Evolutionary conservation across 257 asterid genomes (phyloP).

Genomic region (Jasminum sambac): DNA sequence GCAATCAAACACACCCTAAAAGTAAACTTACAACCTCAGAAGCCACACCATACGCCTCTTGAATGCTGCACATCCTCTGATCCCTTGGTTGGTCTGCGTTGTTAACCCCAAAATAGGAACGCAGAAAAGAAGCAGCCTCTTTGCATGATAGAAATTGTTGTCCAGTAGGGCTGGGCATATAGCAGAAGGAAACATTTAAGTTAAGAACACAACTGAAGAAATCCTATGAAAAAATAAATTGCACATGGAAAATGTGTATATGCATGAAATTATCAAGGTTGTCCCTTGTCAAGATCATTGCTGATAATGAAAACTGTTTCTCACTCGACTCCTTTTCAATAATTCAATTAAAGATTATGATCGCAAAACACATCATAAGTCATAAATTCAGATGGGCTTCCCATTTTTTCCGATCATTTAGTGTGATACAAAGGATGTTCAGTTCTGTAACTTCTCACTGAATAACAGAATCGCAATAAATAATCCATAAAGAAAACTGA

Average conservation of each 20-base stretch:
- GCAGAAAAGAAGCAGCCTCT: constrained; percentile 80
- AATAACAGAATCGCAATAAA: neutral
- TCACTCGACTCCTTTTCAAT: constrained; percentile 13
- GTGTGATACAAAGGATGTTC: constrained; percentile 11
- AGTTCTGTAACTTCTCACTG: constrained; percentile 1
- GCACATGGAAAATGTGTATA: constrained; percentile 13
- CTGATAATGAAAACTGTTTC: neutral
- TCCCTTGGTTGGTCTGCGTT: constrained; percentile 45
- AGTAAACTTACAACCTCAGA: constrained; percentile 50
- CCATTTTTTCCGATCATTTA: constrained; percentile 14
- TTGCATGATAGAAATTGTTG: constrained; percentile 83
- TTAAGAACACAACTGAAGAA: constrained; percentile 18
- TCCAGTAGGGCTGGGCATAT: constrained; percentile 70
- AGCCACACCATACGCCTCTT: constrained; percentile 41
- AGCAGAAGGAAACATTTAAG: constrained; percentile 25
- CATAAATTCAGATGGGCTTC: constrained; percentile 12
- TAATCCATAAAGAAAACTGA: neutral
- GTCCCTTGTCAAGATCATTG: neutral
- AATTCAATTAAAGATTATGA: constrained; percentile 17
- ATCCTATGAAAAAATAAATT: neutral
- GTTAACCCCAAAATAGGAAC: constrained; percentile 49
- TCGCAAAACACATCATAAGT: constrained; percentile 6
- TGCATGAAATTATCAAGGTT: neutral
- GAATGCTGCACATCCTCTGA: constrained; percentile 44
- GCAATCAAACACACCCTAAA: no score